Percentiles rank a stretch among this genome's conserved stretches.
phyloP scores from a whole-genome alignment of 768 basidiomycete genomes.

The Paxillus involutus region DNA sequence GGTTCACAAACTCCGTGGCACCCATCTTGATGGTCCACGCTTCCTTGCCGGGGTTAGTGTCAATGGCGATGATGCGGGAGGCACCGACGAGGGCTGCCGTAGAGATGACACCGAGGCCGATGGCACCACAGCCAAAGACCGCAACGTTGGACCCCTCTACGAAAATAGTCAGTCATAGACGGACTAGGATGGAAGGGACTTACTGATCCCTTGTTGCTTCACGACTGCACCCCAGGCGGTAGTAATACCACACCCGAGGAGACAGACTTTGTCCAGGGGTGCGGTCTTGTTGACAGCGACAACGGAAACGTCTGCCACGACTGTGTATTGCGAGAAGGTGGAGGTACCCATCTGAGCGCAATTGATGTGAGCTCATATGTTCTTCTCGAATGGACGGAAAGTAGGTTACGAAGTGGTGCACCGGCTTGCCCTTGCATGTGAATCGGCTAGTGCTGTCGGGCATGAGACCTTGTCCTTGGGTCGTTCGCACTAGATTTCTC shows the following conservation, averaged over 20 bases:
- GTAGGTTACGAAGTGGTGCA: conserved; percentile 84
- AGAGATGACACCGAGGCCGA: conserved; percentile 90
- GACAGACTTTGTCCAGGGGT: conserved; percentile 93
- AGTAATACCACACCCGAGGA: conserved; percentile 95
- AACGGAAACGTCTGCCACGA: conserved; percentile 95
- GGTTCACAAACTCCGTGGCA: conserved; percentile 93
- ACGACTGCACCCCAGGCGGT: conserved; percentile 97
- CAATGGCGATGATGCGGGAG: conserved; percentile 87
- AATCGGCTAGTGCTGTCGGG: conserved; percentile 88
- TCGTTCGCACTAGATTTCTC: conserved; percentile 68
- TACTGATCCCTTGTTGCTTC: conserved; percentile 87
- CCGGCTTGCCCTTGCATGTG: conserved; percentile 80
- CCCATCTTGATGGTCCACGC: conserved; percentile 91
- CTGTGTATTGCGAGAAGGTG: conserved; percentile 99
- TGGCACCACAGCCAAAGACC: conserved; percentile 95
- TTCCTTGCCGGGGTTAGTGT: conserved; percentile 85
- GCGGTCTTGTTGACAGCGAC: conserved; percentile 86
- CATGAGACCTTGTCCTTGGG: conserved; percentile 95
- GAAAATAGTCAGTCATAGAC: not conserved
- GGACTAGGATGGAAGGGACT: conserved; percentile 23
- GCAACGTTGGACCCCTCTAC: conserved; percentile 85
- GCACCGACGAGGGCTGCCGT: conserved; percentile 78
- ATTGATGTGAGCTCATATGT: not conserved
- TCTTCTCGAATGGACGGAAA: not conserved
- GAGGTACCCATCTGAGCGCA: conserved; percentile 89